Percentiles rank a stretch among this genome's conserved stretches.
Evolutionary conservation across 805 yeast genomes (phyloP).

Genomic region (Myxozyma nipponensis): DNA sequence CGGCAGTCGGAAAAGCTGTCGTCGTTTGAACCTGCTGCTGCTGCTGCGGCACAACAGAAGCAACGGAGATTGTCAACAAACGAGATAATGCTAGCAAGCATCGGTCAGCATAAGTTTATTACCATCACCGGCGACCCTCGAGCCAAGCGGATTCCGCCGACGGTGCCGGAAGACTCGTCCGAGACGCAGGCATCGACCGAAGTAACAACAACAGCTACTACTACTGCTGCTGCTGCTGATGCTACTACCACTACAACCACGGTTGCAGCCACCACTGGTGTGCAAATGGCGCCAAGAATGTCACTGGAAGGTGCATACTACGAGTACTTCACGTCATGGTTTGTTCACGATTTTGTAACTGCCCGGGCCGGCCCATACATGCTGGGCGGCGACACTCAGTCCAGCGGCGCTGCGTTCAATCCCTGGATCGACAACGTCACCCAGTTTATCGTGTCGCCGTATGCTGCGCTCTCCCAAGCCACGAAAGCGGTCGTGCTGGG

Average conservation of each 20-base stretch:
- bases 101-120: not conserved
- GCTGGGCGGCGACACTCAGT: too few species aligned
- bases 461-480: not conserved
- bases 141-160: slow-evolving; percentile 13
- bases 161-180: not conserved
- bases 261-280: too few species aligned
- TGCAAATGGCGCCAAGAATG: too few species aligned
- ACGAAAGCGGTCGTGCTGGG: not conserved
- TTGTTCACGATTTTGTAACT: too few species aligned
- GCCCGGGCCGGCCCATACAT: too few species aligned
- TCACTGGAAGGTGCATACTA: not conserved
- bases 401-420: not conserved
- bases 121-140: not conserved
- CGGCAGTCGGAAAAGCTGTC: too few species aligned
- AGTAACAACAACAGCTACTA: not conserved
- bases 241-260: not conserved
- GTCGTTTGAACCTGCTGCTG: too few species aligned
- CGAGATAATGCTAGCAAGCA: too few species aligned
- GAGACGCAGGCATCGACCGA: not conserved
- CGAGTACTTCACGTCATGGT: not conserved
- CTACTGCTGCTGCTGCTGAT: too few species aligned
- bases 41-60: too few species aligned
- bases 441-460: not conserved
- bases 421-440: not conserved
- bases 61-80: too few species aligned